Evolutionary conservation across 1,284 basidiomycete species (phyloP).

Genomic region (Pterulicium gracile): DNA sequence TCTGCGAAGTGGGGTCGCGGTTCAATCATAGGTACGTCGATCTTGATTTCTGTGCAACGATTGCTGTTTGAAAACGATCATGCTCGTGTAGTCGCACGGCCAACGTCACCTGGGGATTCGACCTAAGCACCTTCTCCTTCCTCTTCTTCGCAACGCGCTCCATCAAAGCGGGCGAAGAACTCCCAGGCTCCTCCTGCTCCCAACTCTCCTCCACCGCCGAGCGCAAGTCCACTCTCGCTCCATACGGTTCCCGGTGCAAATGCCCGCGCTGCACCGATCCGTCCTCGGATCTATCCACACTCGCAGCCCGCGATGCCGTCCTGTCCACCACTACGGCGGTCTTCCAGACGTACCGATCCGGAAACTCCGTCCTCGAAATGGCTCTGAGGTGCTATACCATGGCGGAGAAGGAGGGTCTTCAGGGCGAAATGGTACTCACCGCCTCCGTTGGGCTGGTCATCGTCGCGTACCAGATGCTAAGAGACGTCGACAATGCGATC

Average conservation of each 20-base stretch:
- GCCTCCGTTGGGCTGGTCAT: not conserved
- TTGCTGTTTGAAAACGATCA: slow-evolving; percentile 8
- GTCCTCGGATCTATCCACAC: not conserved
- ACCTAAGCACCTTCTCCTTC: not conserved
- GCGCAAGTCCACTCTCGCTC: not conserved
- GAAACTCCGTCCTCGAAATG: not conserved
- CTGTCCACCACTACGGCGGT: not conserved
- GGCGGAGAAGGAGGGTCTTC: not conserved
- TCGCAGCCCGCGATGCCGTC: not conserved
- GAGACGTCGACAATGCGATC: not conserved
- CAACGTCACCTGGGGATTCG: not conserved
- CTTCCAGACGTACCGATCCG: not conserved
- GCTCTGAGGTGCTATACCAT: not conserved
- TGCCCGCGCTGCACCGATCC: not conserved
- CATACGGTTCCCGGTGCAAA: not conserved
- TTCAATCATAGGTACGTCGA: not conserved
- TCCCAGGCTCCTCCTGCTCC: slow-evolving; percentile 2
- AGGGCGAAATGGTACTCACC: not conserved
- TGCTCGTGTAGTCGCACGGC: not conserved
- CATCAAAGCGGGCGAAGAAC: slow-evolving; percentile 3
- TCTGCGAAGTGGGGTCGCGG: not conserved
- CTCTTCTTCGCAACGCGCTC: slow-evolving; percentile 1
- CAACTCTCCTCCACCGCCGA: slow-evolving; percentile 5
- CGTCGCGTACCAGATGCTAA: not conserved
- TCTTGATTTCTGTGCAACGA: slow-evolving; percentile 6